Evolutionary conservation across 805 yeast genomes (phyloP).

Genomic region (Metschnikowia noctiluminum): DNA sequence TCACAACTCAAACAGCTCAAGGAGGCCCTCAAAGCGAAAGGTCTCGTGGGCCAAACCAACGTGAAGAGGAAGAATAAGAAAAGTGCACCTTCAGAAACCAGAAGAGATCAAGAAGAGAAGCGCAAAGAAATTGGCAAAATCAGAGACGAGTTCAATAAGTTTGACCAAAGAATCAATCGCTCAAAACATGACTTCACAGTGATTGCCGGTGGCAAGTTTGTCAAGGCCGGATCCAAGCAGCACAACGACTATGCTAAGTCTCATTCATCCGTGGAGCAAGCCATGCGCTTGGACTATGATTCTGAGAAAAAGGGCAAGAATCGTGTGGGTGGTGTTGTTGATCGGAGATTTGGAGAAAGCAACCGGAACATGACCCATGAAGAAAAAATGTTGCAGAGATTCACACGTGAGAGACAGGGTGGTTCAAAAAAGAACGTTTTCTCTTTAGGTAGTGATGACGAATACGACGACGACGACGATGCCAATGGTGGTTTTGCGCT

Average conservation of each 20-base stretch:
- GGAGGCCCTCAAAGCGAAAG: constrained; percentile 70
- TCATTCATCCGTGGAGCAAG: constrained; percentile 36
- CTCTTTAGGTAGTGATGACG: constrained; percentile 69
- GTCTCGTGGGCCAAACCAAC: constrained; percentile 84
- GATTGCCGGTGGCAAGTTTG: constrained; percentile 42
- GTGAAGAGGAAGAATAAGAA: constrained; percentile 53
- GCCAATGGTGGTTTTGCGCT: constrained; percentile 47
- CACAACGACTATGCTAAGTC: constrained; percentile 32
- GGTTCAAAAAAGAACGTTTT: constrained; percentile 48
- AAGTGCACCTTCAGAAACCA: constrained; percentile 56
- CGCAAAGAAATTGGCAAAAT: constrained; percentile 52
- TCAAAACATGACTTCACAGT: constrained; percentile 54
- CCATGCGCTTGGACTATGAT: constrained; percentile 58
- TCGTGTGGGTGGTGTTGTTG: constrained; percentile 74
- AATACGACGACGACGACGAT: constrained; percentile 49
- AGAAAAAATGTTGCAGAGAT: constrained; percentile 93
- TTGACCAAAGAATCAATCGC: constrained; percentile 71
- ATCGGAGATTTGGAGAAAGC: constrained; percentile 90
- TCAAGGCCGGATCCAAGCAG: constrained; percentile 39
- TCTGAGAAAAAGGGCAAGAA: constrained; percentile 60
- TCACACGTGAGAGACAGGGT: constrained; percentile 79
- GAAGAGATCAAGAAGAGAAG: constrained; percentile 61
- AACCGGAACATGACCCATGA: constrained; percentile 69
- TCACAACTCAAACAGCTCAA: constrained; percentile 84
- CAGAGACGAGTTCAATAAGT: constrained; percentile 84